Evolutionary conservation across 305 asterid species (phyloP), one percentile per base, ranked within the genome.

Genomic region (Fraxinus sp.): DNA sequence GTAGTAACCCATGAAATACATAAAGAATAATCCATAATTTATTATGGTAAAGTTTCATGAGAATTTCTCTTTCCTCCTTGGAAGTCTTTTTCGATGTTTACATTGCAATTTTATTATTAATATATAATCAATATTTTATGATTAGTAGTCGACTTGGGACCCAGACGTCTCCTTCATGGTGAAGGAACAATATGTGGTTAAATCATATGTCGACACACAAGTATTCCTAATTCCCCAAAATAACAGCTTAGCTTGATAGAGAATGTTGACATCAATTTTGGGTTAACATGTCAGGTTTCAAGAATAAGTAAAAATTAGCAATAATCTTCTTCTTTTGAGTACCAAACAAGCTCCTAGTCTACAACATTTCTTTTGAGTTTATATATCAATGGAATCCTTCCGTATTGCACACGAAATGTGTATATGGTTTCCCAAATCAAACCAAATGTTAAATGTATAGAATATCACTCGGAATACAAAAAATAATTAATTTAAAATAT

Each of bases 1-100:
- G n/a, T n/a, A n/a, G n/a, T n/a, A n/a, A n/a, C n/a, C n/a, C n/a
- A n/a, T n/a, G n/a, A n/a, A n/a, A n/a, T n/a, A n/a, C n/a, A n/a
- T n/a, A n/a, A n/a, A n/a, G n/a, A n/a, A n/a, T n/a, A n/a, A n/a
- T n/a, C n/a, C n/a, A n/a, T n/a, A n/a, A n/a, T n/a, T n/a, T 80
- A 49, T 77, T 83, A 41, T 39, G 83, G 84, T 84, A 81, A 84
- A 87, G 85, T 87, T 92, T 86, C 88, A 80, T 10, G 85, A 68
- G 75, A 86, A 85, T 85, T 83, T 84, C 13, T 84, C 87, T 77
- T 81, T 77, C 83, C 83, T 85, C 85, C 87, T 87, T 90, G 30
- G 30, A 85, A 84, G 80, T 83, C 26, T 90, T 88, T 86, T 77
- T 87, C 84, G 87, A 85, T 76, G 83, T 78, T 70, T 66, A 64